phyloP scores from a whole-genome alignment of 2,329 filamentous ascomycete genomes.

The Talaromyces sp. region DNA sequence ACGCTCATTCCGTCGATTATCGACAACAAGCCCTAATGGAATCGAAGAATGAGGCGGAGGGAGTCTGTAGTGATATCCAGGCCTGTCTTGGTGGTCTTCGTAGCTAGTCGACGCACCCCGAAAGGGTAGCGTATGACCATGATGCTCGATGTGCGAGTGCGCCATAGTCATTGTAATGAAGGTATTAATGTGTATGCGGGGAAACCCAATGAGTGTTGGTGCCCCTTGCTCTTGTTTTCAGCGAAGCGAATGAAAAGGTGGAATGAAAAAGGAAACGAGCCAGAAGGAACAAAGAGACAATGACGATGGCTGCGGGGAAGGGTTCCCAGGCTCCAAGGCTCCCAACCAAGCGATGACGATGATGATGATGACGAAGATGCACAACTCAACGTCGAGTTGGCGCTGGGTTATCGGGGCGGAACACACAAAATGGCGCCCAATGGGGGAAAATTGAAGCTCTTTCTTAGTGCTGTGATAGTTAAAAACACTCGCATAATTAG shows the following conservation, averaged over 20 bases:
- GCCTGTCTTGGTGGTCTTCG: constrained; percentile 22
- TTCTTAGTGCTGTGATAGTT: background rate
- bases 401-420: background rate
- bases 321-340: background rate
- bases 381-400: background rate
- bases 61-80: constrained; percentile 36
- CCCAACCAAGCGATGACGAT: background rate
- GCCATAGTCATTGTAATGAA: constrained; percentile 25
- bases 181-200: background rate
- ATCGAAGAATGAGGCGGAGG: constrained; percentile 33
- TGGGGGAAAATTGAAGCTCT: background rate
- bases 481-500: background rate
- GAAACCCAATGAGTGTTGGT: background rate
- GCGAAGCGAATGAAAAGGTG: background rate
- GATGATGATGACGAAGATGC: background rate
- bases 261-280: background rate
- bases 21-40: constrained; percentile 19
- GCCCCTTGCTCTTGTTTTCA: background rate
- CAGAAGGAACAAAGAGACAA: background rate
- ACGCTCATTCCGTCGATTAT: background rate
- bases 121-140: constrained; percentile 35
- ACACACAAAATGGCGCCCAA: background rate
- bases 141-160: constrained; percentile 34
- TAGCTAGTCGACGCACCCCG: constrained; percentile 22
- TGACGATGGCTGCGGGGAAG: background rate